Evolutionary conservation across 352 stramenopile species (phyloP).

Genomic region (Pythium dissimile): DNA sequence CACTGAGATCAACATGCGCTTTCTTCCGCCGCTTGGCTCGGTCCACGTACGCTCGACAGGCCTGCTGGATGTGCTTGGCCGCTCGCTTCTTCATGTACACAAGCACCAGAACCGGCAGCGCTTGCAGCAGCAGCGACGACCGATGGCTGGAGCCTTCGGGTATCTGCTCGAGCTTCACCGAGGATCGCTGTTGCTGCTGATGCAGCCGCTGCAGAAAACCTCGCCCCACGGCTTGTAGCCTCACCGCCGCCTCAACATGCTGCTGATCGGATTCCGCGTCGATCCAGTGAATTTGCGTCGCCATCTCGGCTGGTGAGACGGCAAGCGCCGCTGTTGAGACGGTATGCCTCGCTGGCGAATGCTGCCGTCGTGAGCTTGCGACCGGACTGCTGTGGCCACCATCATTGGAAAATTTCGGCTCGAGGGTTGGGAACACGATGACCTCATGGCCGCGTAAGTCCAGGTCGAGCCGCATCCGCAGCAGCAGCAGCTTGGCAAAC

Average conservation of each 20-base stretch:
- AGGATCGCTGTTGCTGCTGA: background rate
- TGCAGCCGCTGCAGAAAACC: background rate
- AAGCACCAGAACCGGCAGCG: background rate
- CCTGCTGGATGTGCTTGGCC: conserved; percentile 17
- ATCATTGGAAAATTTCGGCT: conserved; percentile 14
- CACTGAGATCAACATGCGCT: background rate
- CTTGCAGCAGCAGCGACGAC: background rate
- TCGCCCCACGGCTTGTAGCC: conserved; percentile 1
- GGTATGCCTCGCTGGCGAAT: background rate
- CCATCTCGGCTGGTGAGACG: background rate
- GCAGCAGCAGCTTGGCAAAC: conserved; percentile 38
- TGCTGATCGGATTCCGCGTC: too few species aligned
- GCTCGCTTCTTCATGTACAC: conserved; percentile 11
- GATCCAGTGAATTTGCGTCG: background rate
- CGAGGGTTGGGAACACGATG: conserved; percentile 46
- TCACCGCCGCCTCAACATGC: background rate
- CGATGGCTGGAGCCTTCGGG: background rate
- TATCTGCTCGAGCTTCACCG: too few species aligned
- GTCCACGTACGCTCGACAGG: conserved; percentile 4
- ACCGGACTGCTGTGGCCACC: conserved; percentile 1
- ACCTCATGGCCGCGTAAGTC: conserved; percentile 52
- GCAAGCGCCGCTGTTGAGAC: background rate
- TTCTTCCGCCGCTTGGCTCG: background rate
- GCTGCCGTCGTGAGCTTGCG: background rate
- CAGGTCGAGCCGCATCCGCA: conserved; percentile 46